phyloP scores from a whole-genome alignment of 2,329 filamentous ascomycete genomes.

The Hypocrella siamensis region DNA sequence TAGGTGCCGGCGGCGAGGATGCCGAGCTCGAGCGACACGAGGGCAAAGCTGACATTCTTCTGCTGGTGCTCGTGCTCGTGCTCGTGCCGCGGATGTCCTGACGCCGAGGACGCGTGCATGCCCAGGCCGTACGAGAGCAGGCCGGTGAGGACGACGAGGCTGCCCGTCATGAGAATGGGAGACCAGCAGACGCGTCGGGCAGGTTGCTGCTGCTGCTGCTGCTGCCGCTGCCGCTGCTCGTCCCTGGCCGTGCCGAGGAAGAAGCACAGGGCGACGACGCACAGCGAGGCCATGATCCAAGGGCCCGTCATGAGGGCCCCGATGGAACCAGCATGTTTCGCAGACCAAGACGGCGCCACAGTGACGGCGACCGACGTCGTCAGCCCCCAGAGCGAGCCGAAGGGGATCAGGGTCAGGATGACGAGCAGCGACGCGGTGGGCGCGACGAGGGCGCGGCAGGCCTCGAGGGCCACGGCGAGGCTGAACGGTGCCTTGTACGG shows the following conservation, averaged over 20 bases:
- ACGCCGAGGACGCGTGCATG: conserved; percentile 13
- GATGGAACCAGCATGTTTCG: conserved; percentile 18
- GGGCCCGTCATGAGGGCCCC: conserved; percentile 29
- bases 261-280: conserved; percentile 17
- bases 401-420: conserved; percentile 26
- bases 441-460: conserved; percentile 29
- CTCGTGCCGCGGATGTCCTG: no score
- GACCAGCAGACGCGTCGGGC: conserved; percentile 16
- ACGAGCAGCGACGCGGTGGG: conserved; percentile 33
- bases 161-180: conserved; percentile 19
- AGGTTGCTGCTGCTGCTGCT: no score
- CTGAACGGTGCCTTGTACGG: conserved; percentile 19
- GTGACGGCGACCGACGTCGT: conserved; percentile 26
- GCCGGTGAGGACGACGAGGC: conserved; percentile 22
- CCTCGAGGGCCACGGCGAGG: conserved; percentile 22
- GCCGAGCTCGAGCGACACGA: conserved; percentile 28
- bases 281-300: conserved; percentile 22
- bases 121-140: conserved; percentile 28
- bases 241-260: no score
- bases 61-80: no score
- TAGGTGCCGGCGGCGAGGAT: conserved; percentile 27
- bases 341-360: no score
- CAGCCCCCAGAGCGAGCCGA: conserved; percentile 30
- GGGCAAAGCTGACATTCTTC: conserved; percentile 19
- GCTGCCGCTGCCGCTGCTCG: no score